phyloP scores from a whole-genome alignment of 768 basidiomycete genomes.

The Mycena belliarum region DNA sequence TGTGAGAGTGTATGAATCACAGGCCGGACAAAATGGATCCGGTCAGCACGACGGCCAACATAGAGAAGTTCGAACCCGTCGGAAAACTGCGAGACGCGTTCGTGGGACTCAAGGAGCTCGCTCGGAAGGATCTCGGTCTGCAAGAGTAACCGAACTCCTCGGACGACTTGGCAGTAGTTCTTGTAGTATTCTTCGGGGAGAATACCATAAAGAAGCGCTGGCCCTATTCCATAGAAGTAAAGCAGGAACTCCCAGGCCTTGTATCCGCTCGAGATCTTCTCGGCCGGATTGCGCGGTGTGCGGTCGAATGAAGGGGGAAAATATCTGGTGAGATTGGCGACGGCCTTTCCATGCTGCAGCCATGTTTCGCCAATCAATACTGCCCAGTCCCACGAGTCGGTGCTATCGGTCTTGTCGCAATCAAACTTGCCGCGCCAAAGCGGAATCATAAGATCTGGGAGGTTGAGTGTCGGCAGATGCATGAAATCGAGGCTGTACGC shows the following conservation, averaged over 20 bases:
- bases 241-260: slow-evolving; percentile 31
- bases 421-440: slow-evolving; percentile 27
- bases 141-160: slow-evolving; percentile 23
- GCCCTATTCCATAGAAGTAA: slow-evolving; percentile 30
- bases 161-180: slow-evolving; percentile 28
- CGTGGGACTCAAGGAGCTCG: slow-evolving; percentile 21
- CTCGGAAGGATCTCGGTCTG: slow-evolving; percentile 19
- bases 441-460: slow-evolving; percentile 23
- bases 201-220: slow-evolving; percentile 25
- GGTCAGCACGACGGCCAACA: slow-evolving; percentile 23
- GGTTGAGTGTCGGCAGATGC: slow-evolving; percentile 28
- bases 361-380: slow-evolving; percentile 20
- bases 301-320: slow-evolving; percentile 36
- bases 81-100: slow-evolving; percentile 24
- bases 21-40: slow-evolving; percentile 32
- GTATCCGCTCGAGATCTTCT: slow-evolving; percentile 25
- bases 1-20: slow-evolving; percentile 31
- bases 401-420: slow-evolving; percentile 17
- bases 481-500: slow-evolving; percentile 32
- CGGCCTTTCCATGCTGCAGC: slow-evolving; percentile 20
- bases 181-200: slow-evolving; percentile 23
- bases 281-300: slow-evolving; percentile 30
- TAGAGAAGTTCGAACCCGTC: slow-evolving; percentile 33
- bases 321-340: slow-evolving; percentile 20
- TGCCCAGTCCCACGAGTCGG: slow-evolving; percentile 25